Evolutionary conservation across 1,284 basidiomycete genomes (phyloP), one percentile per base, ranked within the genome.

Genomic region (Cutaneotrichosporon mucoides): DNA sequence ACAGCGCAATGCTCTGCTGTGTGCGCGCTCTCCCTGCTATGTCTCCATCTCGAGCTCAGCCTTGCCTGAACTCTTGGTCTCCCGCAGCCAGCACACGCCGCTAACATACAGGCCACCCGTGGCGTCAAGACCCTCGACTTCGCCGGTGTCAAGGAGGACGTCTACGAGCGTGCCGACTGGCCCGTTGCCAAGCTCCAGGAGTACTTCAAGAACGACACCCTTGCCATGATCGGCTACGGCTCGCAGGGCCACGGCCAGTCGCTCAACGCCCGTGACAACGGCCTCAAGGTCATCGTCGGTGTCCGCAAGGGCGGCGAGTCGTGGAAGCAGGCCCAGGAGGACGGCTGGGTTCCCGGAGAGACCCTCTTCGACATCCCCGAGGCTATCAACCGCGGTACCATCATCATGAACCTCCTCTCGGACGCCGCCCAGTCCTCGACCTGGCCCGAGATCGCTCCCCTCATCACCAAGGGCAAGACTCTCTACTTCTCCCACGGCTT

Each of bases 401-500:
- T 98, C 84, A 91, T 99, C 85, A 99, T 99, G 96, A 98, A 98
- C 85, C 84, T 99, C 60, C 87, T 99, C 70, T 98, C 94, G 56
- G 96, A 99, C 77, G 96, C 96, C 55, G 95, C 95, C 37, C 96
- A 99, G 82, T 93, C 92, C 37, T 85, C 89, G 77, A 97, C 93
- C 42, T 99, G 95, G 95, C 82, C 87, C 51, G 82, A 85, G 63
- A 76, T 99, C 72, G 88, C 86, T 47, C 92, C 94, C 63, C 84
- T 93, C 70, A 92, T 98, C 83, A 97, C 92, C 80, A 93, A 95
- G 85, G 94, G 92, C 81, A 98, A 99, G 86, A 99, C 96, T 33
- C 88, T 99, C 68, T 98, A 99, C 88, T 99, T 99, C 84, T 92
- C 94, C 7, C 96, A 99, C 81, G 96, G 96, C 75, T 99, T 99